These are phyloP conservation scores for Aspergillus caelatus DNA, from an alignment of 2,329 filamentous ascomycete genomes.

Conservation along the genomic window DNA sequence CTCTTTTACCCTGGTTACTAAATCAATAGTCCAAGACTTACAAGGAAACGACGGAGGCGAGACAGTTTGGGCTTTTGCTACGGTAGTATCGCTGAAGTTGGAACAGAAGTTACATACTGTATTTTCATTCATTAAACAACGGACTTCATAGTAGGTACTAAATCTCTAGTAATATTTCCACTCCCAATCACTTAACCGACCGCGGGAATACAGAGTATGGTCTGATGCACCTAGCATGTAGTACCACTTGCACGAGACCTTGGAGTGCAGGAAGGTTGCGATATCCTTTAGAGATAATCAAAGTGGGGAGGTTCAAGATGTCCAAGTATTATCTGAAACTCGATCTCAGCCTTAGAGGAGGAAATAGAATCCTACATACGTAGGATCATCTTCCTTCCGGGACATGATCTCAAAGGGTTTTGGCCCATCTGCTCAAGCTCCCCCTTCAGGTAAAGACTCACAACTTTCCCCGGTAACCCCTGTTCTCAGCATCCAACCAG, in stretches of 20 bases:
- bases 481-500: slow-evolving; percentile 10
- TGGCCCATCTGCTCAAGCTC: slow-evolving; percentile 38
- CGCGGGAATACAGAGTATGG: not conserved
- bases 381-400: not conserved
- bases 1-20: not conserved
- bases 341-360: not conserved
- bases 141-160: not conserved
- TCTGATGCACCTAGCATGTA: not conserved
- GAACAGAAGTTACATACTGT: not conserved
- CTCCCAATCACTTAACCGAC: not conserved
- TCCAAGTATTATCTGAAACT: not conserved
- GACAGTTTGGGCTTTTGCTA: not conserved
- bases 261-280: not conserved
- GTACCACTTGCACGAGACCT: not conserved
- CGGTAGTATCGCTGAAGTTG: not conserved
- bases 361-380: not conserved
- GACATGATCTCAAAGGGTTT: not conserved
- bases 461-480: slow-evolving; percentile 13
- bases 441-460: slow-evolving; percentile 35
- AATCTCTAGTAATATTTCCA: not conserved
- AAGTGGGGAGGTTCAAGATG: slow-evolving; percentile 1
- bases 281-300: not conserved
- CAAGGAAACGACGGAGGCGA: not conserved
- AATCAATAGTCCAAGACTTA: not conserved
- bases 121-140: not conserved